Evolutionary conservation across 2,329 filamentous ascomycete genomes (phyloP).

Genomic region (Cryphonectria radicalis): DNA sequence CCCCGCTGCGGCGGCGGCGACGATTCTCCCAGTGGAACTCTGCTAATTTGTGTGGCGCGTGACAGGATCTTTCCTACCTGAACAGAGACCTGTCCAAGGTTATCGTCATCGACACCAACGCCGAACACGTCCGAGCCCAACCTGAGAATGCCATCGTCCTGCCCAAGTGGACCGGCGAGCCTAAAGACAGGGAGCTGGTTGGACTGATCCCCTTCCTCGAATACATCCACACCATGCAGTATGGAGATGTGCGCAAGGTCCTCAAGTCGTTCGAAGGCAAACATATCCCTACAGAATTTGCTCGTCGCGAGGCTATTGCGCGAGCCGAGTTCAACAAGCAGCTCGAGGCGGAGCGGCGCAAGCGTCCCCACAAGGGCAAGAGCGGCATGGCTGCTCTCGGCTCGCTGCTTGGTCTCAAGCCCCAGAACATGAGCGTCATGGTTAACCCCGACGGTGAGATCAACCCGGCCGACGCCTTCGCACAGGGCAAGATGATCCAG

Average conservation of each 20-base stretch:
- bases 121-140: constrained; percentile 80
- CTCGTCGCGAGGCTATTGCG: constrained; percentile 81
- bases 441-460: constrained; percentile 68
- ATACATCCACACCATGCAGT: constrained; percentile 93
- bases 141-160: constrained; percentile 96
- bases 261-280: constrained; percentile 88
- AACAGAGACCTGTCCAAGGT: constrained; percentile 96
- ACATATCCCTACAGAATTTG: constrained; percentile 88
- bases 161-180: constrained; percentile 85
- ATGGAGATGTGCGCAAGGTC: constrained; percentile 82
- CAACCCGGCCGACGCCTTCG: constrained; percentile 74
- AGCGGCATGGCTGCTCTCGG: constrained; percentile 70
- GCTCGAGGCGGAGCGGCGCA: constrained; percentile 69
- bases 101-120: constrained; percentile 88
- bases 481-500: constrained; percentile 95
- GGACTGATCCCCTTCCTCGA: constrained; percentile 94
- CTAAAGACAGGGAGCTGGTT: constrained; percentile 84
- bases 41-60: constrained; percentile 28
- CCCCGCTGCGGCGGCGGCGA: neutral
- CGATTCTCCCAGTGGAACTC: neutral
- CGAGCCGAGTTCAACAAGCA: constrained; percentile 84
- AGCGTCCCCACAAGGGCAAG: constrained; percentile 55
- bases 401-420: constrained; percentile 77
- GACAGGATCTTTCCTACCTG: constrained; percentile 90
- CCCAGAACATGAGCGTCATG: constrained; percentile 65